A percentile compares a stretch with the other conserved stretches of the same genome.
Conservation (phyloP, 1,139 yeast species). For the Geotrichum carabidarum region DNA sequence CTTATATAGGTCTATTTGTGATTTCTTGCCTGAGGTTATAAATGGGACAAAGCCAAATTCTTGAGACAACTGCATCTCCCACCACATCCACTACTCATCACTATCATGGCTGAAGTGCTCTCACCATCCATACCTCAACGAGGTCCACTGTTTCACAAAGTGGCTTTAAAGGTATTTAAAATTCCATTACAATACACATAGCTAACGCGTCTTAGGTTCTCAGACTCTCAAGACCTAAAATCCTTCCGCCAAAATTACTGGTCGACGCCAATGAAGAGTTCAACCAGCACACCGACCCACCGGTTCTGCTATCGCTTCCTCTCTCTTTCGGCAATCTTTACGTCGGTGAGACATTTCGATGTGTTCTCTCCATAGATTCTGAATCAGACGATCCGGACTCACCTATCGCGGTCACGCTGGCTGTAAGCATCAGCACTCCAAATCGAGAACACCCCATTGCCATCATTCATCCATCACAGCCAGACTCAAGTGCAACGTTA, state of each 20-base stretch:
- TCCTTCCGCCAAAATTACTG: constrained; percentile 11
- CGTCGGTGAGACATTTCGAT: constrained; percentile 33
- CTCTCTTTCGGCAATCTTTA: constrained; percentile 30
- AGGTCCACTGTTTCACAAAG: constrained; percentile 8
- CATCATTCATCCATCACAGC: constrained; percentile 20
- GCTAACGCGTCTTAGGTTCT: constrained; percentile 3
- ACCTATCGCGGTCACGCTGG: constrained; percentile 9
- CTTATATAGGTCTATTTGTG: too few relatives aligned
- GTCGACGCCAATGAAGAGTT: neutral
- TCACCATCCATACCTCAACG: constrained; percentile 3
- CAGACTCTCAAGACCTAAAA: constrained; percentile 14
- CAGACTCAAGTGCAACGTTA: constrained; percentile 22
- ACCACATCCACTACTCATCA: neutral
- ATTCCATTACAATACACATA: neutral
- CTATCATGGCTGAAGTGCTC: constrained; percentile 2
- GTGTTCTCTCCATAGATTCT: constrained; percentile 28
- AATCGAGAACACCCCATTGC: constrained; percentile 18
- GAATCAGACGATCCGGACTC: constrained; percentile 15
- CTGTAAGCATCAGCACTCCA: constrained; percentile 18
- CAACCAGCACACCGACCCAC: constrained; percentile 2
- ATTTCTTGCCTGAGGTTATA: too few relatives aligned
- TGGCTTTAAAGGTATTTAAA: constrained; percentile 3
- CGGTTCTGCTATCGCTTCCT: constrained; percentile 25
- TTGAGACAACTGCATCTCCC: too few relatives aligned
- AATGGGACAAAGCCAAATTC: neutral